These are phyloP conservation scores for Solanum sparsipilum DNA, from an alignment of 257 asterid species.

Conservation along the genomic window DNA sequence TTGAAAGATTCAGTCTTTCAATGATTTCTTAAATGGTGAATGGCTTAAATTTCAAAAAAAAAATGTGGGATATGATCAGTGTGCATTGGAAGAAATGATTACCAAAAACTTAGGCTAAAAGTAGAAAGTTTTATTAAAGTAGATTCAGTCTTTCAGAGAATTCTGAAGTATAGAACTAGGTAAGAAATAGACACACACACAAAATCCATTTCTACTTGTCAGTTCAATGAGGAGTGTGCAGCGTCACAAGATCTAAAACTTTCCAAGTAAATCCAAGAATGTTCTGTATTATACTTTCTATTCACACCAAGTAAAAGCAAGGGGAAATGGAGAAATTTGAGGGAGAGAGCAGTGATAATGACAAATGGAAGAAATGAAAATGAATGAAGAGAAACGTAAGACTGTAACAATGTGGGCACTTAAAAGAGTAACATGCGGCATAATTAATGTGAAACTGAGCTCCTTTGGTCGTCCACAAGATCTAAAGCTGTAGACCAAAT, in stretches of 20 bases:
- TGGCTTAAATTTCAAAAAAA: too few species aligned
- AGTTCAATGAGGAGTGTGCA: neutral
- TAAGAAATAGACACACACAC: neutral
- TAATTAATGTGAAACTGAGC: too few species aligned
- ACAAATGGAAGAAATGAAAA: neutral
- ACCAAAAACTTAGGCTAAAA: neutral
- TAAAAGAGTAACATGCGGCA: neutral
- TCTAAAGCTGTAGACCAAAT: too few species aligned
- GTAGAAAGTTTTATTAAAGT: neutral
- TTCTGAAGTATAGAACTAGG: neutral
- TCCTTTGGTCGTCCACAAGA: neutral
- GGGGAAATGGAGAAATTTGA: neutral
- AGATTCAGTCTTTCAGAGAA: too few species aligned
- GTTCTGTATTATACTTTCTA: neutral
- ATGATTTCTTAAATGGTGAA: too few species aligned
- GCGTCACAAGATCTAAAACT: neutral
- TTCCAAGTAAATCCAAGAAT: neutral
- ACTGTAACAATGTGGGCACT: neutral
- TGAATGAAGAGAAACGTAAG: too few species aligned
- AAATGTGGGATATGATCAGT: neutral
- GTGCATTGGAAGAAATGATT: neutral
- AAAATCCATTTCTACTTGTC: too few species aligned
- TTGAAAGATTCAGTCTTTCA: neutral
- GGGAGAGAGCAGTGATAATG: neutral
- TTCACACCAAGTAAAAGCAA: neutral